These are phyloP conservation scores for Penicillium daleae DNA, from an alignment of 495 filamentous ascomycete species.

Conservation along the genomic window DNA sequence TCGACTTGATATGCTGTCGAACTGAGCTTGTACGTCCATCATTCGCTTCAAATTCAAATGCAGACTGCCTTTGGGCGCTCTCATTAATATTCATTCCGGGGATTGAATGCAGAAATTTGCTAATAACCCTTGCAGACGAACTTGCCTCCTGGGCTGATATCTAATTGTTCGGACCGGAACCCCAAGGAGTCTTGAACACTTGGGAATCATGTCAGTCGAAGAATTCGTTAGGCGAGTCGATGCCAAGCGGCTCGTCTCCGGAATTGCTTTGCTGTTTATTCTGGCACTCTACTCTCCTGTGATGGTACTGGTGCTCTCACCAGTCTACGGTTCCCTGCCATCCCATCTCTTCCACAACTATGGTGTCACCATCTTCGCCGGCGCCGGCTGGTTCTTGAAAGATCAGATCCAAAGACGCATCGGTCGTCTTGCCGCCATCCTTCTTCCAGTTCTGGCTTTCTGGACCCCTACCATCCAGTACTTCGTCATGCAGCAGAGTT, in stretches of 20 bases:
- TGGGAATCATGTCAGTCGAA: conserved; percentile 32
- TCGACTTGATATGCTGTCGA: conserved; percentile 20
- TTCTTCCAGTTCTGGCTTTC: conserved; percentile 69
- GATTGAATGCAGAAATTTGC: not conserved
- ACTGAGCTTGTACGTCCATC: conserved; percentile 29
- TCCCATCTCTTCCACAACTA: conserved; percentile 70
- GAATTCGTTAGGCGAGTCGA: conserved; percentile 36
- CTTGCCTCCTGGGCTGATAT: conserved; percentile 1
- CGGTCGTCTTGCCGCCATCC: conserved; percentile 44
- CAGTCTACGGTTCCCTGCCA: conserved; percentile 84
- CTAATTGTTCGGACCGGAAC: not conserved
- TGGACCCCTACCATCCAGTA: conserved; percentile 75
- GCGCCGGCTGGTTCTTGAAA: conserved; percentile 65
- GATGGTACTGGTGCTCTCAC: conserved; percentile 74
- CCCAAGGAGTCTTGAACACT: conserved; percentile 11
- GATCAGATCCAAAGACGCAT: conserved; percentile 48
- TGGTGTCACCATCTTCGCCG: conserved; percentile 63
- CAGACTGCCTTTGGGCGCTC: not conserved
- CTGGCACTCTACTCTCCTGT: conserved; percentile 75
- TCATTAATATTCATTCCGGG: not conserved
- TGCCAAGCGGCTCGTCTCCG: conserved; percentile 35
- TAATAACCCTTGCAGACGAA: conserved; percentile 6
- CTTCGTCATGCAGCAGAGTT: conserved; percentile 66
- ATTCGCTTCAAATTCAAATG: conserved; percentile 1
- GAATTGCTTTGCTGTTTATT: conserved; percentile 60